These are phyloP conservation scores for Solanum lycopersicoides DNA, from an alignment of 257 asterid genomes.

Conservation along the genomic window DNA sequence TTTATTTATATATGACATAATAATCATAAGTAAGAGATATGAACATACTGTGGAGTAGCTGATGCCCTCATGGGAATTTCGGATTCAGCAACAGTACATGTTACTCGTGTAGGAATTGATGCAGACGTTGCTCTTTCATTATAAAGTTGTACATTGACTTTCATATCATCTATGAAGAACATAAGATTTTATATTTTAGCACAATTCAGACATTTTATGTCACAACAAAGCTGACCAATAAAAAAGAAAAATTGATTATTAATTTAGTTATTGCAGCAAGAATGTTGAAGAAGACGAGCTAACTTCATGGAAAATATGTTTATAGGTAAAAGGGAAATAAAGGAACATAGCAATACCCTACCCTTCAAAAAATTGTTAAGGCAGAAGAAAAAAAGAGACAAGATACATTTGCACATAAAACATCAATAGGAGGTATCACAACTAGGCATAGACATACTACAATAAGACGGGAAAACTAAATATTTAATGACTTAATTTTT, in stretches of 20 bases:
- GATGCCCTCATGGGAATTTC: conserved; percentile 54
- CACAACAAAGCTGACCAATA: not conserved
- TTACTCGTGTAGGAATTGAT: conserved; percentile 62
- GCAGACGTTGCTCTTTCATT: conserved; percentile 75
- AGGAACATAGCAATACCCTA: not conserved
- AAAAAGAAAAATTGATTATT: not conserved
- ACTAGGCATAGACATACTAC: not conserved
- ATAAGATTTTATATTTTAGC: not conserved
- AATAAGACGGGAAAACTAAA: not conserved
- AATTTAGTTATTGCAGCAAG: not conserved
- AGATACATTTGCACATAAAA: not conserved
- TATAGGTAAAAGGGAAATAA: not conserved
- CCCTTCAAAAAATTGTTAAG: not conserved
- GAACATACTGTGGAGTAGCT: conserved; percentile 71
- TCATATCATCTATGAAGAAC: conserved; percentile 64
- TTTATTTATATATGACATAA: not conserved
- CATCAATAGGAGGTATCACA: not conserved
- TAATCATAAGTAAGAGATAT: not conserved
- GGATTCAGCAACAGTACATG: conserved; percentile 79
- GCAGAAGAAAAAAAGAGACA: not conserved
- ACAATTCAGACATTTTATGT: not conserved
- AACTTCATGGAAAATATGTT: not conserved
- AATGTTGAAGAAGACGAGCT: not conserved
- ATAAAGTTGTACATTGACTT: conserved; percentile 55
- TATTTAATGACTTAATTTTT: not conserved